Percentiles rank a stretch among this genome's conserved stretches.
phyloP scores from a whole-genome alignment of 1,284 basidiomycete genomes.

The Tilletia caries region DNA sequence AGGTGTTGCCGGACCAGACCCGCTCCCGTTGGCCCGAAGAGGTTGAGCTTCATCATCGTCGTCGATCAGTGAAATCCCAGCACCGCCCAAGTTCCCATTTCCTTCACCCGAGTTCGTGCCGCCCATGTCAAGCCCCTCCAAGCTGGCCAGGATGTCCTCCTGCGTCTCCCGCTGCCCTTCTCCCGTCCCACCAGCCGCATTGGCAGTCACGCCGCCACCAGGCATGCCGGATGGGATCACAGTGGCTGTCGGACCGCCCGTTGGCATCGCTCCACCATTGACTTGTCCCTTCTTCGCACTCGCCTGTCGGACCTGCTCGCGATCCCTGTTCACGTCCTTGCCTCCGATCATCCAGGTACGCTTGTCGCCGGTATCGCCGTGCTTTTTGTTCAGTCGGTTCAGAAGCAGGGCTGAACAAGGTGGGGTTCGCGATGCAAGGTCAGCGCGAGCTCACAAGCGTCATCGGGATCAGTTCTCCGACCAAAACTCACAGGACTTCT shows the following conservation, averaged over 20 bases:
- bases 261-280: constrained; percentile 48
- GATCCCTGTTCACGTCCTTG: constrained; percentile 80
- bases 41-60: constrained; percentile 10
- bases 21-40: neutral
- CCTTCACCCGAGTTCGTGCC: neutral
- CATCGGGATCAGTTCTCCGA: neutral
- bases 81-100: neutral
- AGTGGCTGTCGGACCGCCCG: constrained; percentile 27
- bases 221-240: constrained; percentile 34
- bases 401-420: constrained; percentile 62
- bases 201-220: constrained; percentile 33
- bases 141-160: constrained; percentile 68
- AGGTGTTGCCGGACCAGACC: constrained; percentile 32
- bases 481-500: constrained; percentile 69
- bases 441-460: neutral
- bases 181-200: constrained; percentile 18
- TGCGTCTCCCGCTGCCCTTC: neutral
- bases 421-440: too few relatives aligned
- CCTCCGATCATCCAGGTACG: constrained; percentile 93
- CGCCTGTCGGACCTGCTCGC: constrained; percentile 62
- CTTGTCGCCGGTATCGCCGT: constrained; percentile 74
- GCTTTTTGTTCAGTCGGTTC: constrained; percentile 78
- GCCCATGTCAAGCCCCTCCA: constrained; percentile 79
- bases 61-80: constrained; percentile 15
- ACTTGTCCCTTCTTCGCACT: constrained; percentile 55